Conservation (phyloP, 306 rosid genomes). For the Trifolium subterraneum region DNA sequence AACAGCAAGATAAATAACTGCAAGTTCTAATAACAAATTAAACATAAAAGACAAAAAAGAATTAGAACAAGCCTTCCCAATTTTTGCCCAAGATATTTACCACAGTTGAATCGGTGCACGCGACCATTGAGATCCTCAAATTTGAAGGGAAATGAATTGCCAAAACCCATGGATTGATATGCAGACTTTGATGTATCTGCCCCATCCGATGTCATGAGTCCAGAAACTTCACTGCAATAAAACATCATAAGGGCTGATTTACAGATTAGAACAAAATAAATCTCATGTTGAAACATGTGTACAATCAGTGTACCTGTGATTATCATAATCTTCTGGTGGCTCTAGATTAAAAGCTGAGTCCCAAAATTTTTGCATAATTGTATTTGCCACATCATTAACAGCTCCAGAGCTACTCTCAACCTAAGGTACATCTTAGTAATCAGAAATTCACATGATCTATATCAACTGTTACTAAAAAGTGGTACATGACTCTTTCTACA, state of each 20-base stretch:
- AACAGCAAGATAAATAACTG: slow-evolving; percentile 33
- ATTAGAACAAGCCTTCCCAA: slow-evolving; percentile 14
- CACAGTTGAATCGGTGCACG: slow-evolving; percentile 79
- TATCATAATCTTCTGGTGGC: slow-evolving; percentile 86
- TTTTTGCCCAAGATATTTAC: slow-evolving; percentile 46
- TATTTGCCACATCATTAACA: slow-evolving; percentile 79
- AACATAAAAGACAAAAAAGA: no score
- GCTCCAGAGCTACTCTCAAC: slow-evolving; percentile 79
- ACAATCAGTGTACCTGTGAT: slow-evolving; percentile 64
- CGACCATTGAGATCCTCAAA: slow-evolving; percentile 80
- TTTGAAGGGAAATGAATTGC: slow-evolving; percentile 79
- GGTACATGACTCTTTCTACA: slow-evolving; percentile 26
- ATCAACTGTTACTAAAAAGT: slow-evolving; percentile 16
- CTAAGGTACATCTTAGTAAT: slow-evolving; percentile 48
- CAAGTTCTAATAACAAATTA: not conserved
- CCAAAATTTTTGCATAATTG: slow-evolving; percentile 97
- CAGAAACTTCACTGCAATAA: slow-evolving; percentile 79
- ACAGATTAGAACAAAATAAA: slow-evolving; percentile 33
- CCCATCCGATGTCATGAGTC: slow-evolving; percentile 73
- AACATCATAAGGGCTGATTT: slow-evolving; percentile 34
- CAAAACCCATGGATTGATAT: slow-evolving; percentile 68
- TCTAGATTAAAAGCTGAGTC: slow-evolving; percentile 86
- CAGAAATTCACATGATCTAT: slow-evolving; percentile 28
- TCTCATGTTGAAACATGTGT: slow-evolving; percentile 26
- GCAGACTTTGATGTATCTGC: slow-evolving; percentile 52